Percentiles rank a stretch among this genome's conserved stretches.
Conservation (phyloP, 257 asterid genomes). For the Gardenia jasminoides region DNA sequence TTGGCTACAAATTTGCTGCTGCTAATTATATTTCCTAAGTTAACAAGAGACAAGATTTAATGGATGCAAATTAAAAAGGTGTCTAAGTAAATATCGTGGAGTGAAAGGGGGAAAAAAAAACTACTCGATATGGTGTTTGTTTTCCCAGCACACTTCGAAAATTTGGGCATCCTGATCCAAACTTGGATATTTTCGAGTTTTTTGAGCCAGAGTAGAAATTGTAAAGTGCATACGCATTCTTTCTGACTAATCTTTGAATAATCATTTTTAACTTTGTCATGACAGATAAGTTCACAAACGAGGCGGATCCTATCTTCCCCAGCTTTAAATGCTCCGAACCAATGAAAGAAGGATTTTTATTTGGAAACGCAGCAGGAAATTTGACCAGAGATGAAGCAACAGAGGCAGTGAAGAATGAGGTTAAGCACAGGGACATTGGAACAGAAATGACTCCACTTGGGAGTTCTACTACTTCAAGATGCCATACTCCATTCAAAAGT, state of each 20-base stretch:
- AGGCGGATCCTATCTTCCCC: slow-evolving; percentile 34
- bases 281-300: slow-evolving; percentile 85
- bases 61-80: neutral
- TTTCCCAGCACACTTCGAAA: neutral
- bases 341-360: slow-evolving; percentile 65
- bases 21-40: neutral
- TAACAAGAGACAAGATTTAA: neutral
- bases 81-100: neutral
- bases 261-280: slow-evolving; percentile 12
- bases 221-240: neutral
- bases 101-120: neutral
- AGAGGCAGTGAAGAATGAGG: slow-evolving; percentile 40
- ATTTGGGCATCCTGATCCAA: neutral
- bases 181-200: neutral
- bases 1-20: neutral
- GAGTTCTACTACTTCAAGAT: slow-evolving; percentile 88
- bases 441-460: slow-evolving; percentile 98
- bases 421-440: slow-evolving; percentile 77
- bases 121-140: neutral
- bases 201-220: neutral
- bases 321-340: slow-evolving; percentile 58
- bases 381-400: slow-evolving; percentile 29
- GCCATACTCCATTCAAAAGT: slow-evolving; percentile 83
- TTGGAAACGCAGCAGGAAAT: slow-evolving; percentile 38
- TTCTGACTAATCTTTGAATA: neutral